Evolutionary conservation across 1,284 basidiomycete species (phyloP), one percentile per base, ranked within the genome.

Genomic region (Cutaneotrichosporon sp.): DNA sequence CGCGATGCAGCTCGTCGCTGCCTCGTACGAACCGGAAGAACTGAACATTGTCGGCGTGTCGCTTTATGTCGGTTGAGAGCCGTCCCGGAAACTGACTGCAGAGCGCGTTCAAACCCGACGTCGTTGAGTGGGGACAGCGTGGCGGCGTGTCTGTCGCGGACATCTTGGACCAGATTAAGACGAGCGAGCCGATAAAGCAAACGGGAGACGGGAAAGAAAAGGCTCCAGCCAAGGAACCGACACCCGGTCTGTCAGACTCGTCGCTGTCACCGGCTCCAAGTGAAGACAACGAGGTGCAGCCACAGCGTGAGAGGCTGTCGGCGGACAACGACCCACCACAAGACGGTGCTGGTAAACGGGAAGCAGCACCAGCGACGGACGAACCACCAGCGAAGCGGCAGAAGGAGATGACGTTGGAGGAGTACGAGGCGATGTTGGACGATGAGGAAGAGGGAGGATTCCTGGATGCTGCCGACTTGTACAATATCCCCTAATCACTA

Each of bases 1-100:
- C n/a, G 84, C 90, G 2, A 76, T 94, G 66, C 82, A 83, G 49
- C 77, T 93, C 16, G 79, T 94, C 24, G 87, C 87, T 1, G 75
- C 80, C 31, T 86, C 83, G 51, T 90, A 84, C 61, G 46, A 61
- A 0, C 78, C 82, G 0, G 72, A 81, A 27, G 84, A 88, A 57
- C 79, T 93, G 24, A 88, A 89, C 65, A 65, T 71, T 33, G 75
- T 79, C 51, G 89, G 84, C 2, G 88, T 84, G 75, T 73, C 77
- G 19, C 76, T 93, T 37, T 93, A 93, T 66, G 80, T 74, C 55
- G 63, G 71, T 64, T 29, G 26, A 42, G 5, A 17, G 37, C 34
- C 12, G 24, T 10, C 33, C 17, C 4, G 11, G 5, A 11, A 7
- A 31, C 49, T 51, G 35, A 51, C 37, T 14, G 10, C 50, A 73